phyloP scores from a whole-genome alignment of 441 rosid genomes.

The Populus hybrid region DNA sequence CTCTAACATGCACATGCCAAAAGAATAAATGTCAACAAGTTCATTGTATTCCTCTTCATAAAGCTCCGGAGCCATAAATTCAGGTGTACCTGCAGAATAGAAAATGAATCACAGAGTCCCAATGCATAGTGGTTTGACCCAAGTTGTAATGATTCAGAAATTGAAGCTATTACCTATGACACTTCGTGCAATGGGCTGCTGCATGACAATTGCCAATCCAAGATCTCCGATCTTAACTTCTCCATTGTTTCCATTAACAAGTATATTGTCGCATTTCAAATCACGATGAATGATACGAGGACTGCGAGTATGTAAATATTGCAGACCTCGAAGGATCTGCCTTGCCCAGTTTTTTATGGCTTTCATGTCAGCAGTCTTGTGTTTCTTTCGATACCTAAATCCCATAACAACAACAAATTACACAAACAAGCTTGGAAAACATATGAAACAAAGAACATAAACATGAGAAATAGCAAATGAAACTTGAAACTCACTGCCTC shows the following conservation, averaged over 20 bases:
- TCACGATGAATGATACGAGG: constrained; percentile 81
- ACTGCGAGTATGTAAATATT: constrained; percentile 56
- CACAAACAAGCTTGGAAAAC: constrained; percentile 2
- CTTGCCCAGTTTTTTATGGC: constrained; percentile 84
- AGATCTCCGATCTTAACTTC: constrained; percentile 90
- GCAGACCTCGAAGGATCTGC: constrained; percentile 73
- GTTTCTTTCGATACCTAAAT: constrained; percentile 66
- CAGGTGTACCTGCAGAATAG: constrained; percentile 61
- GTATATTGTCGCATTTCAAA: constrained; percentile 75
- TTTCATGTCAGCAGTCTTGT: constrained; percentile 59
- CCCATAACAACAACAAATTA: constrained; percentile 7
- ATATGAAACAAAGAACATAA: not conserved
- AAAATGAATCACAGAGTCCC: constrained; percentile 1
- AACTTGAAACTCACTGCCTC: constrained; percentile 57
- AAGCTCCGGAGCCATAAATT: constrained; percentile 92
- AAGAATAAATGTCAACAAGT: constrained; percentile 79
- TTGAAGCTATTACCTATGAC: constrained; percentile 53
- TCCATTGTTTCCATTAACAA: constrained; percentile 82
- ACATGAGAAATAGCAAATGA: constrained; percentile 3
- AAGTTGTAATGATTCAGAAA: constrained; percentile 11
- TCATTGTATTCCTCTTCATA: constrained; percentile 87
- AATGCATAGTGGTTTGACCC: not conserved
- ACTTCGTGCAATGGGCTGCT: constrained; percentile 75
- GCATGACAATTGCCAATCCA: constrained; percentile 81
- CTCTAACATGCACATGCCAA: constrained; percentile 87